These are phyloP conservation scores for Fusarium annulatum DNA, from an alignment of 2,329 filamentous ascomycete species.

Conservation along the genomic window DNA sequence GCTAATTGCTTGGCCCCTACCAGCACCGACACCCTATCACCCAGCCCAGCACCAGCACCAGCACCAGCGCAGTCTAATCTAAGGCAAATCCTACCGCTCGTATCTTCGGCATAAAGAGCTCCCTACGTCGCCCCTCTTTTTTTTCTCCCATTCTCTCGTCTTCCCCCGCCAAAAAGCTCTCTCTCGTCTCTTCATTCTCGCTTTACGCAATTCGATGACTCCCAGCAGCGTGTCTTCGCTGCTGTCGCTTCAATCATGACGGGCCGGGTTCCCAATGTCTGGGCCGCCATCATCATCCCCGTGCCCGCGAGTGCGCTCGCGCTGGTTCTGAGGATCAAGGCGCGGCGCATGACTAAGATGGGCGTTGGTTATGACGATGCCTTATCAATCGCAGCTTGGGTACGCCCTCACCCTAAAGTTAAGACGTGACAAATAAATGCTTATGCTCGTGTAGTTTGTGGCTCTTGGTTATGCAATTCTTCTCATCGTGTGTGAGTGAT, in stretches of 20 bases:
- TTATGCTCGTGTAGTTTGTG: conserved; percentile 21
- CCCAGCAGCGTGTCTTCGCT: background rate
- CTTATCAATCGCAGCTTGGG: conserved; percentile 32
- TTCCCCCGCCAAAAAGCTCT: background rate
- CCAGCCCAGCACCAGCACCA: background rate
- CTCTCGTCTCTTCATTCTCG: background rate
- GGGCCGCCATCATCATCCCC: conserved; percentile 32
- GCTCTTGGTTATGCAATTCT: conserved; percentile 25
- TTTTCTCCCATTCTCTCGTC: background rate
- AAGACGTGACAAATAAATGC: background rate
- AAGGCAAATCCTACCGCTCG: background rate
- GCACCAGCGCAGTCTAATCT: background rate
- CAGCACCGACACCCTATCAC: background rate
- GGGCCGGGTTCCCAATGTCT: conserved; percentile 37
- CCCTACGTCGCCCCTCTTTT: conserved; percentile 3
- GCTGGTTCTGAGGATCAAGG: conserved; percentile 30
- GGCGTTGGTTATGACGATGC: conserved; percentile 36
- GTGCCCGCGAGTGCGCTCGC: conserved; percentile 34
- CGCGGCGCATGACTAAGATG: conserved; percentile 39
- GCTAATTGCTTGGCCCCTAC: background rate
- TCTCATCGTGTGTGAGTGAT: conserved; percentile 29
- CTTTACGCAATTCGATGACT: conserved; percentile 11
- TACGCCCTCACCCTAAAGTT: background rate
- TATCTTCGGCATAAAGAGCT: background rate
- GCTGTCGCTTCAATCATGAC: conserved; percentile 13